A percentile compares a stretch with the other conserved stretches of the same genome.
Conservation (phyloP, 1,284 basidiomycete species). For the Boletus hoseneyae region DNA sequence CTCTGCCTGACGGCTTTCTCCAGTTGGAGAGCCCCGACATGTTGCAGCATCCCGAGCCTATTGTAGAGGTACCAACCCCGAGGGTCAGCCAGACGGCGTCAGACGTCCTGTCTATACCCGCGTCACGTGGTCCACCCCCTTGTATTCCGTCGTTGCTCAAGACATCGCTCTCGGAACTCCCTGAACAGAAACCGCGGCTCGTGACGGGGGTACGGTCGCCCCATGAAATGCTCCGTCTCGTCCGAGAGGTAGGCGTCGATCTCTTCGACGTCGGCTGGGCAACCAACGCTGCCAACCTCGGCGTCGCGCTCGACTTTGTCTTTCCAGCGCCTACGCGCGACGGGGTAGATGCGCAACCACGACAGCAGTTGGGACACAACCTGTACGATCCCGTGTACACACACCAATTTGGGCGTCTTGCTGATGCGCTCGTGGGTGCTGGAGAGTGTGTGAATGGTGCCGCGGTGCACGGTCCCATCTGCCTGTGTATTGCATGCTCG, state of each 20-base stretch:
- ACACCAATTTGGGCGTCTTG: constrained; percentile 55
- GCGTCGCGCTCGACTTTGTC: constrained; percentile 71
- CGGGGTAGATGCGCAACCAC: constrained; percentile 17
- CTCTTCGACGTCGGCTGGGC: constrained; percentile 73
- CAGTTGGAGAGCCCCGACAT: constrained; percentile 7
- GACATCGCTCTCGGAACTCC: constrained; percentile 55
- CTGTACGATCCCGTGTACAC: constrained; percentile 59
- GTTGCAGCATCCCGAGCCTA: constrained; percentile 13
- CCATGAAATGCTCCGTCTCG: constrained; percentile 67
- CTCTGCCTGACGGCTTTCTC: constrained; percentile 16
- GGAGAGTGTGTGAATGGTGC: constrained; percentile 2
- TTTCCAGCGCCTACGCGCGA: constrained; percentile 53
- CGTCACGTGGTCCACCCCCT: constrained; percentile 8
- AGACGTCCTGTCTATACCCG: constrained; percentile 1
- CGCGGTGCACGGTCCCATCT: constrained; percentile 30
- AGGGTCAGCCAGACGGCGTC: background rate
- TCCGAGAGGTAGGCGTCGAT: constrained; percentile 66
- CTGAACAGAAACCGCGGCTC: constrained; percentile 56
- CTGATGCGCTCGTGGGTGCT: constrained; percentile 39
- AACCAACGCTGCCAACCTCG: constrained; percentile 58
- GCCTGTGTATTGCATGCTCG: constrained; percentile 62
- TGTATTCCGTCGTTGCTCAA: constrained; percentile 42
- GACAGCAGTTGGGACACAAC: constrained; percentile 61
- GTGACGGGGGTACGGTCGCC: constrained; percentile 58
- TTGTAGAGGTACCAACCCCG: constrained; percentile 14